Base-by-base conservation (phyloP, 768 basidiomycete genomes). In the Agrocybe praecox region DNA sequence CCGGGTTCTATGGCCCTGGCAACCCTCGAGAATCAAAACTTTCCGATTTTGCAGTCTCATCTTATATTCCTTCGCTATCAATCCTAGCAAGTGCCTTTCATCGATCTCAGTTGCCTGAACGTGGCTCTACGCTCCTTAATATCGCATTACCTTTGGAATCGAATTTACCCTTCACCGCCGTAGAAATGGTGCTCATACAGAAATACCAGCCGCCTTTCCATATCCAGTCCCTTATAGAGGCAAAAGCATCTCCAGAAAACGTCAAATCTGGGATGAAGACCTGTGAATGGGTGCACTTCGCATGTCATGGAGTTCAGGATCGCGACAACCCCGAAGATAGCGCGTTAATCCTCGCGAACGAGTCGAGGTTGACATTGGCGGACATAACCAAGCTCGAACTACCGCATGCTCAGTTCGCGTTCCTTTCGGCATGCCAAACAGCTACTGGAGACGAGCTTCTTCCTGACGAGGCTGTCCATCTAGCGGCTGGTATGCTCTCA, bases 1-100 rank as follows among this genome's bases (percentile, higher is more conserved):
- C 73, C 2, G 70, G 73, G 29, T 52, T 68, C 4, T 71, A 68
- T 42, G 15, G 42, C 7, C 23, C 17, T 14, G 40, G 19, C n/a
- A 7, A 21, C 18, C 54, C n/a, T 10, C 32, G 15, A 2, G 52
- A 24, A 29, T 40, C 11, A 3, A 45, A 36, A 18, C 34, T 59
- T 8, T 57, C 59, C 0, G 57, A 67, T 45, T 65, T 52, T 48
- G 63, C 49, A 11, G 43, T 63, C 22, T 64, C 66, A 17, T 67
- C 63, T 12, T 65, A 67, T 36, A 63, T 47, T 12, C 61, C 61
- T 2, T 57, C 57, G 2, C 17, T 65, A 9, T 36, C 46, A 2
- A 33, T 46, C 0, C 36, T 55, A n/a, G 36, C 36, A 26, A 36
- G 22, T 19, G 24, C 33, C n/a, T 40, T 9, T 9, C 15, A 17